Evolutionary conservation across 1,284 basidiomycete species (phyloP).

Genomic region (Entoloma clypeatum): DNA sequence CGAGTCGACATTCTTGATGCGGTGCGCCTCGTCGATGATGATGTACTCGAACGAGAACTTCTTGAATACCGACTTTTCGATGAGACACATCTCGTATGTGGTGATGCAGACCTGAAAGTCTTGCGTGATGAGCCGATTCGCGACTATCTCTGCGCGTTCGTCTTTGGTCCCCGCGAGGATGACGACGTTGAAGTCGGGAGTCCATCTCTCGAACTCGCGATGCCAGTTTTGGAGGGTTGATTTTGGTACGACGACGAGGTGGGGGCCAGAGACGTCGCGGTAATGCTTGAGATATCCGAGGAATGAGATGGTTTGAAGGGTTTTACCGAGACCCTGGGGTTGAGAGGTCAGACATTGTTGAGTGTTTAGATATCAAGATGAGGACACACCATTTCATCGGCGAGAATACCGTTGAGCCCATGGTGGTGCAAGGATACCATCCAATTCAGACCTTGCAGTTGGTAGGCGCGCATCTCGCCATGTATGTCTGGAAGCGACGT

Average conservation of each 20-base stretch:
- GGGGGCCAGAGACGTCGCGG: conserved; percentile 74
- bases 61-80: conserved; percentile 89
- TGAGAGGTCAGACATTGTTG: conserved; percentile 6
- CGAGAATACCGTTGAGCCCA: conserved; percentile 89
- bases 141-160: conserved; percentile 82
- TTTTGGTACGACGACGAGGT: conserved; percentile 96
- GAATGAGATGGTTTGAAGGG: conserved; percentile 97
- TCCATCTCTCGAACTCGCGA: conserved; percentile 92
- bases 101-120: conserved; percentile 96
- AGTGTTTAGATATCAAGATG: conserved; percentile 3
- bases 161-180: conserved; percentile 87
- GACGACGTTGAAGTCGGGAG: conserved; percentile 83
- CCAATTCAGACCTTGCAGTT: conserved; percentile 96
- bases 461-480: conserved; percentile 91
- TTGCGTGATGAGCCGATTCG: conserved; percentile 76
- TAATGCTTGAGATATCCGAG: conserved; percentile 92
- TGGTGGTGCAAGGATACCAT: conserved; percentile 93
- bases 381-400: conserved; percentile 83
- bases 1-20: conserved; percentile 99
- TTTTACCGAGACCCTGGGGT: conserved; percentile 93
- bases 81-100: conserved; percentile 96
- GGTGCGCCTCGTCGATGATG: conserved; percentile 97
- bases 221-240: conserved; percentile 97
- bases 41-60: conserved; percentile 99
- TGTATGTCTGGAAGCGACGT: conserved; percentile 63